Evolutionary conservation across 2,329 filamentous ascomycete genomes (phyloP).

Genomic region (Colletotrichum destructivum): DNA sequence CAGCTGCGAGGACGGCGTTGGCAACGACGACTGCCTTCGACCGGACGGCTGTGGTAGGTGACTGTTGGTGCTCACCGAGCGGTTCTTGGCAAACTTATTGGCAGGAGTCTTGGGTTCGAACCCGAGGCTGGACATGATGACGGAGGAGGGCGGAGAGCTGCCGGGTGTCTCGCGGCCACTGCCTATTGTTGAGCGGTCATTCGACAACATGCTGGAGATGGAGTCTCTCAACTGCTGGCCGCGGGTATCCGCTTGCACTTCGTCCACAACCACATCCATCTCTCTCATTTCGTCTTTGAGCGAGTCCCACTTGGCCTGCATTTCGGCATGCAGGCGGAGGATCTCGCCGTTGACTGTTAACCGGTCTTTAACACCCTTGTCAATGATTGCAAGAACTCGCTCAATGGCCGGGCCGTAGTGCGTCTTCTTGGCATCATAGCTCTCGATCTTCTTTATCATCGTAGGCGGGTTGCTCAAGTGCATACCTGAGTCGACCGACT

Average conservation of each 20-base stretch:
- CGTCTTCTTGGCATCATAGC: constrained; percentile 93
- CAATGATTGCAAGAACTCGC: constrained; percentile 90
- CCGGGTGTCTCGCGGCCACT: constrained; percentile 81
- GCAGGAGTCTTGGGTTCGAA: constrained; percentile 64
- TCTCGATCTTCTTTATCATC: constrained; percentile 88
- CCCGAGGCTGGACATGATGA: constrained; percentile 71
- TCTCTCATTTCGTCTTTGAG: constrained; percentile 84
- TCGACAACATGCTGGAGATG: constrained; percentile 91
- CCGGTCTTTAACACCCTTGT: constrained; percentile 95
- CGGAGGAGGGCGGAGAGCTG: constrained; percentile 75
- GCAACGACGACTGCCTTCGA: constrained; percentile 65
- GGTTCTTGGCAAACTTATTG: constrained; percentile 59
- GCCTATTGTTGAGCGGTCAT: constrained; percentile 79
- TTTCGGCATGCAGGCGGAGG: constrained; percentile 85
- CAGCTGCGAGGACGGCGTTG: constrained; percentile 58
- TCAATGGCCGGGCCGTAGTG: constrained; percentile 96
- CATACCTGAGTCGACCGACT: constrained; percentile 81
- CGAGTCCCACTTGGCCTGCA: constrained; percentile 85
- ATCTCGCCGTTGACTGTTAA: constrained; percentile 98
- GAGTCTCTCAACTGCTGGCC: constrained; percentile 90
- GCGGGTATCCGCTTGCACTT: constrained; percentile 74
- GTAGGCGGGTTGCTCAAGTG: constrained; percentile 80
- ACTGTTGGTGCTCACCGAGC: constrained; percentile 64
- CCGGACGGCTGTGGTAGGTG: constrained; percentile 61
- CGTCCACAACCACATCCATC: constrained; percentile 82